These are phyloP conservation scores for Ceratobasidium sp. DNA, from an alignment of 1,284 basidiomycete genomes.

Conservation along the genomic window DNA sequence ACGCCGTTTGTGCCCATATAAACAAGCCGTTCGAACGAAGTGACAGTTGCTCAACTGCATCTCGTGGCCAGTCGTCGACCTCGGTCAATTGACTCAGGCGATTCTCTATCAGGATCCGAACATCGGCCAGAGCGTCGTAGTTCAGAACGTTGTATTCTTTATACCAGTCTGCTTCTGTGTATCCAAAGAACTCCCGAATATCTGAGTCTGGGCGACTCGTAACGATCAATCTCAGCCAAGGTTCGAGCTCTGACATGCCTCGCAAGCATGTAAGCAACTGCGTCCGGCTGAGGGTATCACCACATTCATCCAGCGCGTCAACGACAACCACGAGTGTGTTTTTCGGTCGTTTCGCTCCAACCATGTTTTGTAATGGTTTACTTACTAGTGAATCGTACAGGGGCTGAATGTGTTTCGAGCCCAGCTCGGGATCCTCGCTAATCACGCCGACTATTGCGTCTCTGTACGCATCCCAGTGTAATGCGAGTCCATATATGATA, in stretches of 20 bases:
- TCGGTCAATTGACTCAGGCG: background rate
- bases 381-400: background rate
- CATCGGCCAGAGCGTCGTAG: background rate
- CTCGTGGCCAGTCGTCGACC: background rate
- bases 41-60: background rate
- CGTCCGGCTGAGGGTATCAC: background rate
- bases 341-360: background rate
- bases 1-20: constrained; percentile 16
- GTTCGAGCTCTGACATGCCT: background rate
- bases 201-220: constrained; percentile 35
- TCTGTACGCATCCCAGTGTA: background rate
- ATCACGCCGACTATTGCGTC: background rate
- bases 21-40: background rate
- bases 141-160: background rate
- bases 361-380: background rate
- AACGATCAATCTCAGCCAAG: constrained; percentile 23
- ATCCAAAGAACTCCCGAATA: background rate
- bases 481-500: background rate
- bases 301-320: background rate
- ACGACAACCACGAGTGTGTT: constrained; percentile 17
- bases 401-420: background rate
- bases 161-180: background rate
- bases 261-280: background rate
- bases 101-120: background rate
- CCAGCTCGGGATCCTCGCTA: background rate